Evolutionary conservation across 768 basidiomycete species (phyloP), one percentile per base, ranked within the genome.

Genomic region (Trametopsis cervina): DNA sequence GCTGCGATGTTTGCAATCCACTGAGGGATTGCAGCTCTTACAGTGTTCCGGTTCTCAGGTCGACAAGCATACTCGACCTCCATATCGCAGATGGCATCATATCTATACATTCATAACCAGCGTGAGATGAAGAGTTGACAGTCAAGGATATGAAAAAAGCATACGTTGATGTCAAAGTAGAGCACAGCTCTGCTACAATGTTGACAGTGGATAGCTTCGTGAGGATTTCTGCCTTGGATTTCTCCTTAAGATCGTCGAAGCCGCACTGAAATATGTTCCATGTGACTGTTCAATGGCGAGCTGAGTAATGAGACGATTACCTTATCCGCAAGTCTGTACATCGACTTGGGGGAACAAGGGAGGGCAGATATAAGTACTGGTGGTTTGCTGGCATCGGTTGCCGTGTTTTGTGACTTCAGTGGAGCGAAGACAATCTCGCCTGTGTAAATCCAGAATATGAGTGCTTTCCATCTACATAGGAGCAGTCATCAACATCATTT

Each of bases 301-400:
- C 15, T 7, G 9, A n/a, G 15, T 17, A 9, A 20, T n/a, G 2
- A 12, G 23, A 12, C 29, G 44, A 54, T 24, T 24, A 69, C 72
- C 62, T 72, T 71, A 23, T 56, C 54, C 4, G 72, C 70, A 10
- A 73, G 57, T 12, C 68, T 65, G 49, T 70, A 73, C 66, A 73
- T 72, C 0, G 70, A 72, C 44, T 73, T 73, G 0, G 71, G 67
- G 3, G 71, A 73, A 39, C 70, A 72, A 0, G 3, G 12, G 4
- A 47, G 56, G 3, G 49, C 26, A 4, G 44, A 25, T 12, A 41
- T 20, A 2, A 13, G 21, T 20, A 20, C 17, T 6, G 9, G 17
- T 4, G 36, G 13, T 20, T 6, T 10, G 5, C 17, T 20, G 18
- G n/a, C 22, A 18, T 39, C 17, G 26, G 38, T 15, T 10, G 26